Evolutionary conservation across 1,284 basidiomycete species (phyloP).

Genomic region (Sanghuangporus sanghuang): DNA sequence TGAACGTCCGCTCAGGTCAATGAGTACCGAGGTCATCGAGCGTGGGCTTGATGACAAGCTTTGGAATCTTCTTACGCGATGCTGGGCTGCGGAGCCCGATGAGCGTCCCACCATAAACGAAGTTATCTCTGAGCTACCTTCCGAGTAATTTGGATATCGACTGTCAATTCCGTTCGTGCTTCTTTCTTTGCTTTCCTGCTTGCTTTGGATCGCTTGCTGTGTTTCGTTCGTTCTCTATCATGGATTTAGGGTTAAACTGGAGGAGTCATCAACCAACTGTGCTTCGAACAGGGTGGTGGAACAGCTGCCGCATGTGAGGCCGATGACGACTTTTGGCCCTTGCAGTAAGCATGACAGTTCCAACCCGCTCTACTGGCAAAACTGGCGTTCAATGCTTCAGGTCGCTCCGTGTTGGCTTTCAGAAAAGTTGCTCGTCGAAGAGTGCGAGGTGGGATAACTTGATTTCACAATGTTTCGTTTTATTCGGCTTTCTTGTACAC

Average conservation of each 20-base stretch:
- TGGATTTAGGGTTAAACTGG: background rate
- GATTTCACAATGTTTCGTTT: background rate
- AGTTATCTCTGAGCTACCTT: slow-evolving; percentile 24
- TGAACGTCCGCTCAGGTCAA: slow-evolving; percentile 38
- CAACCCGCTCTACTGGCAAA: too few species aligned
- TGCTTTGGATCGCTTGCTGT: background rate
- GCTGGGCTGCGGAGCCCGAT: slow-evolving; percentile 36
- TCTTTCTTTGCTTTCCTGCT: too few species aligned
- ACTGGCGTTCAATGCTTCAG: background rate
- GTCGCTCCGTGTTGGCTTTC: background rate
- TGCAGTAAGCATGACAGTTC: background rate
- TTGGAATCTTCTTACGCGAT: slow-evolving; percentile 39
- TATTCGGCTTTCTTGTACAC: background rate
- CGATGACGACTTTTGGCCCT: slow-evolving; percentile 5
- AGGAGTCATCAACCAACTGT: slow-evolving; percentile 12
- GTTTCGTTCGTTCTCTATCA: background rate
- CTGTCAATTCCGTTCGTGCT: too few species aligned
- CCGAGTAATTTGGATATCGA: background rate
- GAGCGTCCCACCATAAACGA: slow-evolving; percentile 39
- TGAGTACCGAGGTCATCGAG: slow-evolving; percentile 27
- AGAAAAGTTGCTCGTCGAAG: background rate
- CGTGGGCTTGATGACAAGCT: slow-evolving; percentile 43
- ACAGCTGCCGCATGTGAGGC: slow-evolving; percentile 9
- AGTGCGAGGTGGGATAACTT: background rate
- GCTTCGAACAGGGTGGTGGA: slow-evolving; percentile 12